phyloP scores from a whole-genome alignment of 495 filamentous ascomycete species.

The Cercophora samala region DNA sequence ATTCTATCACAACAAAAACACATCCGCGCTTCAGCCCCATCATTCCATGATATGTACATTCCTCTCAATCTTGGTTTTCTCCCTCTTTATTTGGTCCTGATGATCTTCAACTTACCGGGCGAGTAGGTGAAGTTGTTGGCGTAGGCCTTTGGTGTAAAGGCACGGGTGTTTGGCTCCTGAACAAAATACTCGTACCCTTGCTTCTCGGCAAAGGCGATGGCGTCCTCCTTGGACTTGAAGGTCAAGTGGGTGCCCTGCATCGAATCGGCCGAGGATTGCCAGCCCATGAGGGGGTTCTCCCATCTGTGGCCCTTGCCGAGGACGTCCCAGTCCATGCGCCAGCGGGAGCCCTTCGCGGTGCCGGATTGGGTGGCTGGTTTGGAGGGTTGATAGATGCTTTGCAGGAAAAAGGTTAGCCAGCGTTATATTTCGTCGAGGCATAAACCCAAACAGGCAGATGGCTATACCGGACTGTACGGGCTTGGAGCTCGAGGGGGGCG shows the following conservation, averaged over 20 bases:
- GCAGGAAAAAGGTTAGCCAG: neutral
- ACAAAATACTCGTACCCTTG: constrained; percentile 99
- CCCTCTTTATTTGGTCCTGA: constrained; percentile 75
- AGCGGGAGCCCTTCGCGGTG: constrained; percentile 72
- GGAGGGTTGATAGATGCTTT: constrained; percentile 80
- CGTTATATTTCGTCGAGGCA: neutral
- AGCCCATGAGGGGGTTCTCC: constrained; percentile 98
- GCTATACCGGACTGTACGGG: constrained; percentile 80
- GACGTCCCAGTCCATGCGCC: constrained; percentile 99
- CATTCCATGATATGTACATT: neutral
- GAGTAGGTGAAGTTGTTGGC: constrained; percentile 92
- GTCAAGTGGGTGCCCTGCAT: constrained; percentile 88
- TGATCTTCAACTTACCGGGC: constrained; percentile 81
- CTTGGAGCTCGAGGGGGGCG: constrained; percentile 88
- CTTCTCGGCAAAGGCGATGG: constrained; percentile 92
- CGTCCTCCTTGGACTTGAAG: constrained; percentile 93
- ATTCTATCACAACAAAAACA: neutral
- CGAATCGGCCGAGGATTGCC: constrained; percentile 90
- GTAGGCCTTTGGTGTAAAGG: constrained; percentile 86
- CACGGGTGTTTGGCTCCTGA: constrained; percentile 89
- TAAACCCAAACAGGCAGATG: neutral
- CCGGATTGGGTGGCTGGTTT: constrained; percentile 96
- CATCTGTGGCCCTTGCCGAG: constrained; percentile 82
- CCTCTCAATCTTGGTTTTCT: neutral
- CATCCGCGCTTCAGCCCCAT: neutral